Evolutionary conservation across 1,284 basidiomycete genomes (phyloP).

Genomic region (Ustilago nuda): DNA sequence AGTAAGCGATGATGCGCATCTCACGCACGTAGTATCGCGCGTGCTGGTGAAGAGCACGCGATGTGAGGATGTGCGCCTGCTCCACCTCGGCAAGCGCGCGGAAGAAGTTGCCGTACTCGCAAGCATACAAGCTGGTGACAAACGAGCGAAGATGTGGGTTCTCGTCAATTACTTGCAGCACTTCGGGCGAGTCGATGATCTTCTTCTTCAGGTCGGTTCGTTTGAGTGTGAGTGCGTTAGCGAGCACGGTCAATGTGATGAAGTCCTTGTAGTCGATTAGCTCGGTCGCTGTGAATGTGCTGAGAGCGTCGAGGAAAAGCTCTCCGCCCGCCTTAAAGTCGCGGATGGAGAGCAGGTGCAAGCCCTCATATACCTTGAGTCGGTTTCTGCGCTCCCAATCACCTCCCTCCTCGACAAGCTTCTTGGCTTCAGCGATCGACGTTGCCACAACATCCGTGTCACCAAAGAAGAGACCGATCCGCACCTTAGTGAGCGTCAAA

Average conservation of each 20-base stretch:
- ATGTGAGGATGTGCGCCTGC: slow-evolving; percentile 85
- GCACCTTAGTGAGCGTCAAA: slow-evolving; percentile 85
- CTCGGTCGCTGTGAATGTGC: slow-evolving; percentile 93
- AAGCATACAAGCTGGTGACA: slow-evolving; percentile 81
- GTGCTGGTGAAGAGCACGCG: slow-evolving; percentile 85
- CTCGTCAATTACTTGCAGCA: slow-evolving; percentile 71
- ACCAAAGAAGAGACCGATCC: slow-evolving; percentile 91
- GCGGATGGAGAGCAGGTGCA: slow-evolving; percentile 86
- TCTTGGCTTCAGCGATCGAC: slow-evolving; percentile 83
- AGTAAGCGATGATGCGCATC: slow-evolving; percentile 95
- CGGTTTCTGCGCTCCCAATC: slow-evolving; percentile 98
- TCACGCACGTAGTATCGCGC: slow-evolving; percentile 92
- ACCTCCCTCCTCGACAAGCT: slow-evolving; percentile 91
- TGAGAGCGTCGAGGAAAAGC: slow-evolving; percentile 87
- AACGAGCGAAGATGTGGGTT: slow-evolving; percentile 72
- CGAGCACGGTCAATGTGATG: slow-evolving; percentile 85
- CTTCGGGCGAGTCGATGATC: slow-evolving; percentile 74
- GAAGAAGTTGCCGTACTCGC: slow-evolving; percentile 95
- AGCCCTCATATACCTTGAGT: slow-evolving; percentile 92
- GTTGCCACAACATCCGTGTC: slow-evolving; percentile 81
- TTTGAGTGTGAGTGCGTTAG: slow-evolving; percentile 81
- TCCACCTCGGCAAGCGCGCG: slow-evolving; percentile 86
- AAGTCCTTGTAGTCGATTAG: slow-evolving; percentile 91
- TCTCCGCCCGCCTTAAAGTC: slow-evolving; percentile 74
- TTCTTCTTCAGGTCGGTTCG: slow-evolving; percentile 92